Conservation (phyloP, 371 early-diverging fungal species). For the Mucor saturninus region DNA sequence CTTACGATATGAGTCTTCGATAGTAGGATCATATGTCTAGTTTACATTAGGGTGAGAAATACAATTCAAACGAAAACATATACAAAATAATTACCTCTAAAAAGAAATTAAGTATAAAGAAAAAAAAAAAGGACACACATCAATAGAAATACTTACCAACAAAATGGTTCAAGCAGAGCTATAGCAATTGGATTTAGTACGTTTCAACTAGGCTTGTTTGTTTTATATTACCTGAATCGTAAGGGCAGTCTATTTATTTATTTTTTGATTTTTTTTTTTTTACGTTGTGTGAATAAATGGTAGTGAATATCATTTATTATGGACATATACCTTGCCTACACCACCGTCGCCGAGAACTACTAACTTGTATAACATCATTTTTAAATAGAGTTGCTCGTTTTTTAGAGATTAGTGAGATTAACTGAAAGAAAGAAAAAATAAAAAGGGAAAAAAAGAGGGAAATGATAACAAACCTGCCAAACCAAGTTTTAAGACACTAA, state of each 20-base stretch:
- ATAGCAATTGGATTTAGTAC: neutral
- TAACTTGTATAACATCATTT: conserved; percentile 42
- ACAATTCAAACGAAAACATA: neutral
- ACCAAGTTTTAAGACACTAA: neutral
- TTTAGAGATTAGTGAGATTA: conserved; percentile 32
- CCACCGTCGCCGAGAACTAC: conserved; percentile 51
- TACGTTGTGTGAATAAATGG: no score
- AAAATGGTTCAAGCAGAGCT: conserved; percentile 87
- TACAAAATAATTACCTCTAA: conserved; percentile 18
- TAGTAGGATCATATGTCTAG: conserved; percentile 95
- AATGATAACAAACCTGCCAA: neutral
- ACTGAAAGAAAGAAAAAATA: neutral
- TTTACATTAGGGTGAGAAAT: neutral
- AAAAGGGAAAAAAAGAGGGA: neutral
- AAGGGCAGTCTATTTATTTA: conserved; percentile 60
- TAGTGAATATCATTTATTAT: no score
- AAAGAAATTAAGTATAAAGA: neutral
- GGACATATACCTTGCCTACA: conserved; percentile 51
- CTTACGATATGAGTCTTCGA: conserved; percentile 94
- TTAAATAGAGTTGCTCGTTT: conserved; percentile 39
- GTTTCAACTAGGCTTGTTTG: neutral
- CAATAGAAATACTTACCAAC: conserved; percentile 54
- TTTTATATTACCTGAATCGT: conserved; percentile 63
- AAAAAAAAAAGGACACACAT: neutral
- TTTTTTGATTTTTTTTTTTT: neutral